Percentiles rank a stretch among this genome's conserved stretches.
These are phyloP conservation scores for Goffeauzyma gilvescens DNA, from an alignment of 768 basidiomycete genomes.

Conservation along the genomic window DNA sequence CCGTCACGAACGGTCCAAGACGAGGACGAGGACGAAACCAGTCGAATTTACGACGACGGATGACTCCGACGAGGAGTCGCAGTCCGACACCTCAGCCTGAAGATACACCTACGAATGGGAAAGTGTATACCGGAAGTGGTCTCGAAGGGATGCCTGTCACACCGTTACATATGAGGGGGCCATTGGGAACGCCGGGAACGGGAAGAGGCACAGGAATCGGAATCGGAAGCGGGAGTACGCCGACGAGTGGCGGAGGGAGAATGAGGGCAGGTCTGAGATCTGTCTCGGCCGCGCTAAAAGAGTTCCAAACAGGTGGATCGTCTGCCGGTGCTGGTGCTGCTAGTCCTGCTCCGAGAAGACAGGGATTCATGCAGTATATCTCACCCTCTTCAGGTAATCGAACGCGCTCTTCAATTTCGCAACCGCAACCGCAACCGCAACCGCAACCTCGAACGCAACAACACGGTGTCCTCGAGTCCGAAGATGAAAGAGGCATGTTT, in stretches of 20 bases:
- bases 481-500: background rate
- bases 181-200: too few species aligned
- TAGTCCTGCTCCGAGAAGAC: too few species aligned
- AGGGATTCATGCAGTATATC: constrained; percentile 1
- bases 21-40: background rate
- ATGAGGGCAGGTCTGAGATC: constrained; percentile 1
- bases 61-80: background rate
- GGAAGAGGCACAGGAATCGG: too few species aligned
- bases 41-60: background rate
- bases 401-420: background rate
- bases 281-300: background rate
- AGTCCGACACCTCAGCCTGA: constrained; percentile 1
- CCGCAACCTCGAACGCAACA: background rate
- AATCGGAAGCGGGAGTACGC: background rate
- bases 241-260: constrained; percentile 1
- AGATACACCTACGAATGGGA: background rate
- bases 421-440: background rate
- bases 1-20: background rate
- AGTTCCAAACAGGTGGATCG: constrained; percentile 1
- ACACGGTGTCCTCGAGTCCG: too few species aligned
- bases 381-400: background rate
- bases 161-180: too few species aligned
- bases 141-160: too few species aligned
- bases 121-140: background rate
- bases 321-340: background rate